Evolutionary conservation across 768 basidiomycete species (phyloP), one percentile per base, ranked within the genome.

Genomic region (Sporobolomyces roseus): DNA sequence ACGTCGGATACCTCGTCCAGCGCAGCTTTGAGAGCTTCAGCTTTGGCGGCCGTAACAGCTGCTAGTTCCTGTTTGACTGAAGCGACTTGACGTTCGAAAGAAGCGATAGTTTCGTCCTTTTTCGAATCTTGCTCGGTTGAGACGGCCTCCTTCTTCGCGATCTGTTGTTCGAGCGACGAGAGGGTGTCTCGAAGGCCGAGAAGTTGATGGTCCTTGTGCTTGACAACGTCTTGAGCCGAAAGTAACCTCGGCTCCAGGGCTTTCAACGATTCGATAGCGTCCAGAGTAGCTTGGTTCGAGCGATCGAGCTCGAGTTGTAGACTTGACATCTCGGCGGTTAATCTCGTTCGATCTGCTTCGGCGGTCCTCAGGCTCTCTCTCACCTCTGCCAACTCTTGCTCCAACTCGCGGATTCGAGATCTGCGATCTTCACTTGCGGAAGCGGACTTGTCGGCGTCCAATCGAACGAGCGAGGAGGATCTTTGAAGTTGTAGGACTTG

Each of bases 321-420:
- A 16, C 82, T 82, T 48, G 85, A 80, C 66, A 87, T 76, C 7
- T 33, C 52, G 17, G 36, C 48, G 29, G 49, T 17, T 19, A 65
- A 49, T 32, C 32, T 23, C 3, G 32, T 55, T 27, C n/a, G 25
- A 16, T 67, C 61, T 7, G 2, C 41, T 5, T 33, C 50, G 21
- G 33, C 43, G 17, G 16, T 14, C 10, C 38, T 9, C 8, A 41
- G 51, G 3, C n/a, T 8, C 14, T 49, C 43, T 9, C 45, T 27
- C 2, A 59, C 35, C 1, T 19, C 30, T 8, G 56, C 50, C 23
- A 65, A 14, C 25, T 68, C 83, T 52, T 85, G 83, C 77, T 92
- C 90, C 23, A 93, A 83, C 76, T 89, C 90, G 52, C 84, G 82
- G 59, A 94, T 88, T 32, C 85, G 86, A 78, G 86, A 85, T 51